Conservation (phyloP, 1,139 yeast genomes). For the Meyerozyma elateridarum region DNA sequence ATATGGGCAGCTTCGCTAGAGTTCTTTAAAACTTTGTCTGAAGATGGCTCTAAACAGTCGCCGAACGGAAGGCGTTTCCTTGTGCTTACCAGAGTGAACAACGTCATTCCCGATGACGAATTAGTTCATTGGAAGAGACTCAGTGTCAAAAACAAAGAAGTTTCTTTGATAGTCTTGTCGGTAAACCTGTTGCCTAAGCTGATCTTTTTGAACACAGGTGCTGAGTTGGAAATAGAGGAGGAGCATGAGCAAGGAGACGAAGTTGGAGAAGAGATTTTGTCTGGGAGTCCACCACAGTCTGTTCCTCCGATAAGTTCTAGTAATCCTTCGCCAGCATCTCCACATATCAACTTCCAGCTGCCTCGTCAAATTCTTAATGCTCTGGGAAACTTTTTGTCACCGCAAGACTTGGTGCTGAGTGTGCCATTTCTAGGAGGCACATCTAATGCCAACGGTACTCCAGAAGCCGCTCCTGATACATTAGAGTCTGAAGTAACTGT, state of each 20-base stretch:
- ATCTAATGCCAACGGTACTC: conserved; percentile 8
- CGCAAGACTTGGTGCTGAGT: conserved; percentile 16
- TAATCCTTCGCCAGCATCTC: conserved; percentile 26
- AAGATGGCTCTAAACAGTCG: conserved; percentile 25
- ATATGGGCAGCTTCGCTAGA: conserved; percentile 35
- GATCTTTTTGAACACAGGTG: conserved; percentile 27
- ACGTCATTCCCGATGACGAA: conserved; percentile 76
- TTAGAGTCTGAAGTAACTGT: conserved; percentile 33
- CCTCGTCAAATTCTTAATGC: conserved; percentile 38
- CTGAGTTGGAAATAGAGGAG: conserved; percentile 5
- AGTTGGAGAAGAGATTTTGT: too few relatives aligned
- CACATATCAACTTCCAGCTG: conserved; percentile 31
- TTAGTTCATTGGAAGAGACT: conserved; percentile 71
- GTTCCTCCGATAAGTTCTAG: conserved; percentile 13
- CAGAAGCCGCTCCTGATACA: conserved; percentile 4
- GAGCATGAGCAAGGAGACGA: conserved; percentile 5
- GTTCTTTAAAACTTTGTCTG: conserved; percentile 33
- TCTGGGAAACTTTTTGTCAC: conserved; percentile 35
- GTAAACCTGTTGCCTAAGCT: conserved; percentile 62
- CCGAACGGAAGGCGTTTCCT: conserved; percentile 59
- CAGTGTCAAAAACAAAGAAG: conserved; percentile 53
- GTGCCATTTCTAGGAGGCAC: conserved; percentile 3
- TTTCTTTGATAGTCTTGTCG: conserved; percentile 69
- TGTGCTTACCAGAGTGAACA: conserved; percentile 64
- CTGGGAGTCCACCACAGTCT: background rate